Percentiles rank a stretch among this genome's conserved stretches.
These are phyloP conservation scores for Termitomyces sp. DNA, from an alignment of 768 basidiomycete genomes.

Conservation along the genomic window DNA sequence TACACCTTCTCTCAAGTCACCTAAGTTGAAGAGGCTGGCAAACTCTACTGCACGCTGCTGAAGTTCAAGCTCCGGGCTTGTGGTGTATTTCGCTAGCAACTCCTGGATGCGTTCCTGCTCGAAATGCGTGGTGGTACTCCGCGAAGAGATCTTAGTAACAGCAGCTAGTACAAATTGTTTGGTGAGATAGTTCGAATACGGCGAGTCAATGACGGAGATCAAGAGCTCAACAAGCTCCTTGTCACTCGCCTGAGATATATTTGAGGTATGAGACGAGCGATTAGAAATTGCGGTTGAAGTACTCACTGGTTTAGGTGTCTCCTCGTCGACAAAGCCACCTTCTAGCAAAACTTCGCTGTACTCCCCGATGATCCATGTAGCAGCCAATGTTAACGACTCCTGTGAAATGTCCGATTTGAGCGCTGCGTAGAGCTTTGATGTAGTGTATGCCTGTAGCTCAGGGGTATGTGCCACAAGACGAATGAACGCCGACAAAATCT, in stretches of 20 bases:
- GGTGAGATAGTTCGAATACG: conserved; percentile 87
- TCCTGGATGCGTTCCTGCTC: conserved; percentile 81
- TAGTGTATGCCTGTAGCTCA: conserved; percentile 93
- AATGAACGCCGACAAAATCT: conserved; percentile 92
- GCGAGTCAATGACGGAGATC: conserved; percentile 84
- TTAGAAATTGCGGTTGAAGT: background rate
- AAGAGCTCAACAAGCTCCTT: conserved; percentile 84
- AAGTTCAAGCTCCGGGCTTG: conserved; percentile 88
- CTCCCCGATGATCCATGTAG: conserved; percentile 96
- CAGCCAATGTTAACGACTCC: conserved; percentile 89
- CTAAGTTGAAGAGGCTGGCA: conserved; percentile 76
- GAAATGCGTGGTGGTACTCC: conserved; percentile 57
- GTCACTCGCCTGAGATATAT: conserved; percentile 59
- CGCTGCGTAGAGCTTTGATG: conserved; percentile 86
- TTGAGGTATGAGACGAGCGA: background rate
- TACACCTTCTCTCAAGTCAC: conserved; percentile 78
- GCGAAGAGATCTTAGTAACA: conserved; percentile 85
- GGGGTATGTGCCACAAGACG: conserved; percentile 96
- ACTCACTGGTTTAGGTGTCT: conserved; percentile 65
- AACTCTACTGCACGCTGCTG: conserved; percentile 98
- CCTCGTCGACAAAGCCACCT: conserved; percentile 74
- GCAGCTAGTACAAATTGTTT: conserved; percentile 92
- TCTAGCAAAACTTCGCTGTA: conserved; percentile 90
- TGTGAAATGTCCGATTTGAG: conserved; percentile 92
- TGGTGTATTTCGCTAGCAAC: conserved; percentile 76